A percentile compares a stretch with the other conserved stretches of the same genome.
phyloP scores from a whole-genome alignment of 306 rosid species.

The Cucurbita ficifolia region DNA sequence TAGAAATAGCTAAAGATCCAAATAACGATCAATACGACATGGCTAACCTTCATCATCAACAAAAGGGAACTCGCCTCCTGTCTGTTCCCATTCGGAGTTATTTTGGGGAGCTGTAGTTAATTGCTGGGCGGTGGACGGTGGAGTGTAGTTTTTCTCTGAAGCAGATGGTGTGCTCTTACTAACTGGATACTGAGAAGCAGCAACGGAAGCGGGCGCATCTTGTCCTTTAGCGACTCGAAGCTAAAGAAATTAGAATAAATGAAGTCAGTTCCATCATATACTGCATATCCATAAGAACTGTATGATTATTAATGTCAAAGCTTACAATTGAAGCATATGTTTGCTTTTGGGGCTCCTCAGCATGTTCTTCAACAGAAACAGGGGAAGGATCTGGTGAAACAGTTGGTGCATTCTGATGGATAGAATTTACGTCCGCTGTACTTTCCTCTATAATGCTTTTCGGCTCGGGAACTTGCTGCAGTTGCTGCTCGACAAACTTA shows the following conservation, averaged over 20 bases:
- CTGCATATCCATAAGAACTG: conserved; percentile 4
- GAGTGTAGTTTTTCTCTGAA: conserved; percentile 27
- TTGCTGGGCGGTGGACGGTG: conserved; percentile 18
- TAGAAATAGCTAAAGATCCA: not conserved
- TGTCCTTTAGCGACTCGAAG: conserved; percentile 75
- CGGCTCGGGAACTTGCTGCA: conserved; percentile 48
- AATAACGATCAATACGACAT: not conserved
- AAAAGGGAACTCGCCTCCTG: conserved; percentile 21
- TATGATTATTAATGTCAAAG: conserved; percentile 10
- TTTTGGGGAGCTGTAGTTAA: conserved; percentile 7
- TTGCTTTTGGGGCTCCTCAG: conserved; percentile 88
- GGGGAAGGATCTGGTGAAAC: conserved; percentile 39
- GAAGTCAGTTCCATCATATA: conserved; percentile 17
- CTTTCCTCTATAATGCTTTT: conserved; percentile 41
- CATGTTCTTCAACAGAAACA: conserved; percentile 54
- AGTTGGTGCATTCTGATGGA: conserved; percentile 40
- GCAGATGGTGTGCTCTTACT: conserved; percentile 19
- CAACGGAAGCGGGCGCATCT: conserved; percentile 14
- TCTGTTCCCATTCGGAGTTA: conserved; percentile 21
- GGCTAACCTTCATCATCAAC: conserved; percentile 32
- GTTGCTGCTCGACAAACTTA: conserved; percentile 50
- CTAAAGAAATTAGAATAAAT: conserved; percentile 23
- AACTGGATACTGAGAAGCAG: conserved; percentile 19
- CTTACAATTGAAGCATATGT: conserved; percentile 94
- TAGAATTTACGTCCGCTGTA: conserved; percentile 42